Evolutionary conservation across 495 filamentous ascomycete species (phyloP).

Genomic region (Penicillium atrosanguineum): DNA sequence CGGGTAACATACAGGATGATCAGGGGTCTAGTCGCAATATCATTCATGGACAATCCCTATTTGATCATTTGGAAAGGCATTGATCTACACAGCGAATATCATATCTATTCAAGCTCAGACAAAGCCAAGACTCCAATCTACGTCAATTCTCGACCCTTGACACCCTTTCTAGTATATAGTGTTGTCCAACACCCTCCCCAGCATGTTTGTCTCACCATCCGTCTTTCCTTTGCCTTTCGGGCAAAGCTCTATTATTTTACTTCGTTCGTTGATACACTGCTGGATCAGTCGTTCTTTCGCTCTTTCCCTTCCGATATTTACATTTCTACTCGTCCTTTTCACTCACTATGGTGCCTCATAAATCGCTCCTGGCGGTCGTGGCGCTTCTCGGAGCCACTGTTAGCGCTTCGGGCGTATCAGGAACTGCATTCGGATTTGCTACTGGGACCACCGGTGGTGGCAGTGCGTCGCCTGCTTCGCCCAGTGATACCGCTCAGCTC

Average conservation of each 20-base stretch:
- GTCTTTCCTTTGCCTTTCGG: constrained; percentile 14
- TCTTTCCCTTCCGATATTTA: background rate
- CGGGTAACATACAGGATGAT: constrained; percentile 8
- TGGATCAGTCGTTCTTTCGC: constrained; percentile 13
- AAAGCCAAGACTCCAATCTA: too few relatives aligned
- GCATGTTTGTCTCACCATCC: background rate
- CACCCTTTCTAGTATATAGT: constrained; percentile 2
- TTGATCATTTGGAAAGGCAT: constrained; percentile 4
- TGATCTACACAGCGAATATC: constrained; percentile 8
- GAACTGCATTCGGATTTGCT: constrained; percentile 46
- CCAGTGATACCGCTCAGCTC: constrained; percentile 38
- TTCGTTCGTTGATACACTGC: constrained; percentile 11
- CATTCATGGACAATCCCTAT: constrained; percentile 10
- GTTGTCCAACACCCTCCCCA: background rate
- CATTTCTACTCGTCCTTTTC: background rate
- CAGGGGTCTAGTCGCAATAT: constrained; percentile 3
- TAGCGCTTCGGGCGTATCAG: constrained; percentile 29
- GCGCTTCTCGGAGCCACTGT: constrained; percentile 22
- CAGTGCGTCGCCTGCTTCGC: constrained; percentile 40
- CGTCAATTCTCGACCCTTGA: background rate
- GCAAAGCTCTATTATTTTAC: constrained; percentile 9
- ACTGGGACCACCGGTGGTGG: constrained; percentile 51
- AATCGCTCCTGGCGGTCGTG: constrained; percentile 18
- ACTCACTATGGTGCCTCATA: constrained; percentile 19
- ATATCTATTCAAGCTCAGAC: constrained; percentile 16